These are phyloP conservation scores for Platanthera guangdongensis DNA, from an alignment of 106 monocot genomes.

Conservation along the genomic window DNA sequence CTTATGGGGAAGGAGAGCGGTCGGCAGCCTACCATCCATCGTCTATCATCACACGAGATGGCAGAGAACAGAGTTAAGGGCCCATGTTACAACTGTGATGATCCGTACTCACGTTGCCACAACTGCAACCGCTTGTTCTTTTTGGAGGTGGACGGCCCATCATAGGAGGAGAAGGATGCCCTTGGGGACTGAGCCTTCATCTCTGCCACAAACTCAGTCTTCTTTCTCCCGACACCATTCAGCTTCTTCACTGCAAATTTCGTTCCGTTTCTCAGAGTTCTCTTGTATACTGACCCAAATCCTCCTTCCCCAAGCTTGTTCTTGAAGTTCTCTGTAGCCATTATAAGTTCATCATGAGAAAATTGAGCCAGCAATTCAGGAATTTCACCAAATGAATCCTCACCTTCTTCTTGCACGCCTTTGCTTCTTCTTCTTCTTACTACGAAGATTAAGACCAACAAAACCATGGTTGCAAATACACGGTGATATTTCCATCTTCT, in stretches of 20 bases:
- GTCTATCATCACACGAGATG: no score
- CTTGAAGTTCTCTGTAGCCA: slow-evolving; percentile 4
- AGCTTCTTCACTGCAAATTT: slow-evolving; percentile 10
- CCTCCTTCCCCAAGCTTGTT: slow-evolving; percentile 10
- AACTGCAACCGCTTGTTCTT: no score
- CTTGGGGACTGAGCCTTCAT: neutral
- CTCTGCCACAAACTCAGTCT: slow-evolving; percentile 19
- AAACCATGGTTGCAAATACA: slow-evolving; percentile 3
- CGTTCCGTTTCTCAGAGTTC: slow-evolving; percentile 8
- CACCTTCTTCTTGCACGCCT: slow-evolving; percentile 14
- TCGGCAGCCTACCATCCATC: no score
- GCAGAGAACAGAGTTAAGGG: no score
- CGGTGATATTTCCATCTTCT: neutral
- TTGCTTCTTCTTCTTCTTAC: slow-evolving; percentile 5
- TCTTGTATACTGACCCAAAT: slow-evolving; percentile 10
- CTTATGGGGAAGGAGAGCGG: no score
- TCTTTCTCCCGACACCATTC: neutral
- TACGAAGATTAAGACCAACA: neutral
- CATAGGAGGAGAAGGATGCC: no score
- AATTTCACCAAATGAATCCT: slow-evolving; percentile 23
- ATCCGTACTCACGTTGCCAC: no score
- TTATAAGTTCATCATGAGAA: slow-evolving; percentile 12
- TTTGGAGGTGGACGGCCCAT: no score
- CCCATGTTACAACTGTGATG: no score
- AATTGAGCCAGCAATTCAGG: slow-evolving; percentile 31